Evolutionary conservation across 2,329 filamentous ascomycete genomes (phyloP).

Genomic region (Colletotrichum melonis): DNA sequence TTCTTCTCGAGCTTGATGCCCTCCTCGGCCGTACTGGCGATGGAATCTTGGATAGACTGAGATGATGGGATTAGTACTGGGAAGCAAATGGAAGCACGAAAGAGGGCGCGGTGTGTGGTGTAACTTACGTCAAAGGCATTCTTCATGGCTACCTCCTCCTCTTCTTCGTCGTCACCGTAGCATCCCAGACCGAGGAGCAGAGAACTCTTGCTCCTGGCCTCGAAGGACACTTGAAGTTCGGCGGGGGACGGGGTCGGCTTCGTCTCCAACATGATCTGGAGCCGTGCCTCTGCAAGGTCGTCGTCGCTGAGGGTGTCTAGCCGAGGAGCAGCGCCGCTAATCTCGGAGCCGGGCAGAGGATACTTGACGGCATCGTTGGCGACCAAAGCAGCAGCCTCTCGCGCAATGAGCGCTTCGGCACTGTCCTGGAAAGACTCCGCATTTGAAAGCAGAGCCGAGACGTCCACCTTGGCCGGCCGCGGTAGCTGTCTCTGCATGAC

Average conservation of each 20-base stretch:
- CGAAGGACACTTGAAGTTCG: conserved; percentile 65
- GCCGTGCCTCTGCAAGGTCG: conserved; percentile 78
- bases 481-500: conserved; percentile 90
- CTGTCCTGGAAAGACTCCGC: conserved; percentile 72
- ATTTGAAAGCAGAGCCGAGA: conserved; percentile 70
- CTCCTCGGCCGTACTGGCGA: conserved; percentile 79
- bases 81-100: not conserved
- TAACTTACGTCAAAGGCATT: conserved; percentile 78
- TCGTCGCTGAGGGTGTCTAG: conserved; percentile 77
- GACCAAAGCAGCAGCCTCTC: conserved; percentile 83
- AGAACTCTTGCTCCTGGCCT: conserved; percentile 62
- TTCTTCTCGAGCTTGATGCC: conserved; percentile 95
- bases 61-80: not conserved
- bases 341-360: conserved; percentile 74
- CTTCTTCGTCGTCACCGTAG: conserved; percentile 81
- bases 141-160: conserved; percentile 71
- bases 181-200: conserved; percentile 83
- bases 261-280: conserved; percentile 80
- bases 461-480: conserved; percentile 78
- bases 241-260: conserved; percentile 60
- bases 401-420: conserved; percentile 76
- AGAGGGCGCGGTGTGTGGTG: not conserved
- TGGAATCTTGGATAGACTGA: conserved; percentile 77
- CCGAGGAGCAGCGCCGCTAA: conserved; percentile 70
- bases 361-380: conserved; percentile 83